Evolutionary conservation across 75 land plant species (phyloP).

Genomic region (Sequoia sempervirens): DNA sequence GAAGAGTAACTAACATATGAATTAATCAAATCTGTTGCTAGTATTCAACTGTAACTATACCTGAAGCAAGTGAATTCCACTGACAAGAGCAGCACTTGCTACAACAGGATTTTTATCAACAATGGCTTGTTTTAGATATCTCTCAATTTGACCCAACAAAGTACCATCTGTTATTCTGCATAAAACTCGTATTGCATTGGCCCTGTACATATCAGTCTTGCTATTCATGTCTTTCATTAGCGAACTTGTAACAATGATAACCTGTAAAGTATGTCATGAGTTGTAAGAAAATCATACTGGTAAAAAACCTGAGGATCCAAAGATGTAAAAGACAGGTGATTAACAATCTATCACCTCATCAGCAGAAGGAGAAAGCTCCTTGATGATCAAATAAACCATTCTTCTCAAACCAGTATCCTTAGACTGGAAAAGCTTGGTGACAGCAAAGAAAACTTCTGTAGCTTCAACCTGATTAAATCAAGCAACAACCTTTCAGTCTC

Average conservation of each 20-base stretch:
- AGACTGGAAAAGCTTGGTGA: conserved; percentile 96
- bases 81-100: conserved; percentile 97
- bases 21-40: background rate
- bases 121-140: conserved; percentile 95
- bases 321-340: background rate
- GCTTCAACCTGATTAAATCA: conserved; percentile 61
- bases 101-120: conserved; percentile 98
- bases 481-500: background rate
- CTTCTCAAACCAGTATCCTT: conserved; percentile 86
- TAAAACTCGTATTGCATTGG: conserved; percentile 92
- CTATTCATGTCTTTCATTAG: conserved; percentile 99
- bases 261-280: conserved; percentile 34
- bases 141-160: conserved; percentile 89
- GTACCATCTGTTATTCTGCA: conserved; percentile 94
- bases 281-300: conserved; percentile 4
- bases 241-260: conserved; percentile 97
- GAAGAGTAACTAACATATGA: background rate
- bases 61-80: conserved; percentile 92
- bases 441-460: conserved; percentile 95
- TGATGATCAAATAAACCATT: conserved; percentile 96
- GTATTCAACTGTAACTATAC: conserved; percentile 20
- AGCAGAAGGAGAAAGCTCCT: conserved; percentile 88
- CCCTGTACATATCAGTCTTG: conserved; percentile 93
- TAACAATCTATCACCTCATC: conserved; percentile 64
- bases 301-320: background rate